A percentile compares a stretch with the other conserved stretches of the same genome.
Conservation (phyloP, 306 rosid genomes). For the Malus fusca region DNA sequence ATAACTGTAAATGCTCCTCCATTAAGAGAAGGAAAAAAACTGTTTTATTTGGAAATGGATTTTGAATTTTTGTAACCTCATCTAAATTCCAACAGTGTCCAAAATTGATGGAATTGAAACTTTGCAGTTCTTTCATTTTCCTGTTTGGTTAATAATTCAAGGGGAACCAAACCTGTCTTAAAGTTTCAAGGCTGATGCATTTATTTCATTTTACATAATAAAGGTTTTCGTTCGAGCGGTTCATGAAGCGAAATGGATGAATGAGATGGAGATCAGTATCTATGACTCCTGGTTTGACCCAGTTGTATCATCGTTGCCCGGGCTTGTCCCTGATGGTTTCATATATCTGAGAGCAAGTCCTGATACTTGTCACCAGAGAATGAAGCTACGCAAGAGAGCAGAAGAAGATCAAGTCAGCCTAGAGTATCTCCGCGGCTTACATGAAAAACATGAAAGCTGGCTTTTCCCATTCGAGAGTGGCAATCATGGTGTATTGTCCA, state of each 20-base stretch:
- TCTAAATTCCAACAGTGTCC: slow-evolving; percentile 1
- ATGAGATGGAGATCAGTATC: slow-evolving; percentile 97
- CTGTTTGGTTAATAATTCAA: slow-evolving; percentile 11
- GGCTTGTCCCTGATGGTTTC: slow-evolving; percentile 91
- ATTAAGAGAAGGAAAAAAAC: not conserved
- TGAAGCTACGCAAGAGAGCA: slow-evolving; percentile 67
- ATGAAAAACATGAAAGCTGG: slow-evolving; percentile 98
- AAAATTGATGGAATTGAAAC: slow-evolving; percentile 22
- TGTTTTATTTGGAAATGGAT: not conserved
- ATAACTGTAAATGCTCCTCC: not conserved
- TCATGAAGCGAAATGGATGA: slow-evolving; percentile 99
- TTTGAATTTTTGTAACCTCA: not conserved
- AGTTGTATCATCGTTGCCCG: slow-evolving; percentile 90
- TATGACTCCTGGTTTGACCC: slow-evolving; percentile 99
- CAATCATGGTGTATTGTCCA: slow-evolving; percentile 67
- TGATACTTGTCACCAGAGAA: slow-evolving; percentile 93
- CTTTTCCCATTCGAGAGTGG: slow-evolving; percentile 74
- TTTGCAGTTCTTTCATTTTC: slow-evolving; percentile 19
- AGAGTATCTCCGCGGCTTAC: slow-evolving; percentile 74
- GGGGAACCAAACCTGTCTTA: slow-evolving; percentile 19
- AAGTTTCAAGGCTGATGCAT: slow-evolving; percentile 25
- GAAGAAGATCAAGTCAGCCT: slow-evolving; percentile 92
- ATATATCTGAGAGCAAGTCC: slow-evolving; percentile 99
- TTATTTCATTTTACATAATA: slow-evolving; percentile 22
- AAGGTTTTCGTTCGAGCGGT: slow-evolving; percentile 98